These are phyloP conservation scores for Thielaviopsis punctulata DNA, from an alignment of 2,329 filamentous ascomycete species.

Conservation along the genomic window DNA sequence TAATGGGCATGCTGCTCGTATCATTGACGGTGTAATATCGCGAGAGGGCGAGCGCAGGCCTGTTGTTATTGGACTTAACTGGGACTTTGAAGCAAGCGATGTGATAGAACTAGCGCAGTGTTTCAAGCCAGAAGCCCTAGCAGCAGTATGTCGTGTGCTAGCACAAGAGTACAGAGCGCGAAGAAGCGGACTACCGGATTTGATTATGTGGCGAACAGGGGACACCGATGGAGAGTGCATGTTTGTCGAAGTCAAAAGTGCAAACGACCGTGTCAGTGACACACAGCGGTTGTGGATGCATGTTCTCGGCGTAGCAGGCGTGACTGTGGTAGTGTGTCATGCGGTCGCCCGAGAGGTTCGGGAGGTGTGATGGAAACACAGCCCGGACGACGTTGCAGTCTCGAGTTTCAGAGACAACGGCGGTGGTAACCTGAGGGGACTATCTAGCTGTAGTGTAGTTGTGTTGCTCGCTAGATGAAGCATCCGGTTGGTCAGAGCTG, in stretches of 20 bases:
- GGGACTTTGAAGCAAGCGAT: constrained; percentile 69
- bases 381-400: neutral
- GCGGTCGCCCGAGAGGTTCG: constrained; percentile 37
- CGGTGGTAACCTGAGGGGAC: neutral
- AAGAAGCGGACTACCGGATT: constrained; percentile 71
- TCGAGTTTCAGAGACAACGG: neutral
- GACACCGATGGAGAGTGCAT: constrained; percentile 39
- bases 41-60: constrained; percentile 54
- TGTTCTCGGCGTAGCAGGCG: constrained; percentile 68
- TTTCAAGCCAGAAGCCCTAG: constrained; percentile 66
- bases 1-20: constrained; percentile 54
- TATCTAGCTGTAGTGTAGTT: neutral
- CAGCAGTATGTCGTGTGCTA: constrained; percentile 78
- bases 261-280: constrained; percentile 87
- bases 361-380: constrained; percentile 18
- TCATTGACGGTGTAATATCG: constrained; percentile 53
- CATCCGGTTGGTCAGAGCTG: neutral
- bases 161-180: constrained; percentile 85
- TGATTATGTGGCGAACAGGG: constrained; percentile 62
- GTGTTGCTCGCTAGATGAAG: neutral
- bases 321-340: constrained; percentile 68
- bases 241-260: constrained; percentile 67
- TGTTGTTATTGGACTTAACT: constrained; percentile 81
- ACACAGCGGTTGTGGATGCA: constrained; percentile 96
- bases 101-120: constrained; percentile 61